Evolutionary conservation across 345 rosid species (phyloP).

Genomic region (Raphanus sativus): DNA sequence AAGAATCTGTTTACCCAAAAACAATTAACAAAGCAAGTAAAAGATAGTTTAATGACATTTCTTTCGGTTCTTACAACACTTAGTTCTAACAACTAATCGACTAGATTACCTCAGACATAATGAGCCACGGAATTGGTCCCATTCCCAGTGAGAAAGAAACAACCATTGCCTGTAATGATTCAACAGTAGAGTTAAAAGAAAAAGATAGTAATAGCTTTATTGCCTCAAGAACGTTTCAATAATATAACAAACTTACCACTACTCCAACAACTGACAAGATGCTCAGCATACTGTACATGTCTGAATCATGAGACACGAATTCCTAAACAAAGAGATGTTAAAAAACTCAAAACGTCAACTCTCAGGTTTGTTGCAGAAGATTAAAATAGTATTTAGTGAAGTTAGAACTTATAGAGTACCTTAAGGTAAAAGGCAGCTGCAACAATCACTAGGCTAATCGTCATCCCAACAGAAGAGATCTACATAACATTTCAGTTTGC

Average conservation of each 20-base stretch:
- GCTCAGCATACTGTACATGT: constrained; percentile 54
- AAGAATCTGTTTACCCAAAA: constrained; percentile 64
- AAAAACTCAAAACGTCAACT: constrained; percentile 2
- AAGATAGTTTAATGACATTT: background rate
- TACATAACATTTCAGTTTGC: constrained; percentile 27
- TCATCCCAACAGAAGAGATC: constrained; percentile 83
- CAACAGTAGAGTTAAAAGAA: constrained; percentile 8
- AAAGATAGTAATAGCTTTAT: background rate
- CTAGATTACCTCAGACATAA: constrained; percentile 90
- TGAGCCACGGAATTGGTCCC: constrained; percentile 96
- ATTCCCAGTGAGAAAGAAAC: constrained; percentile 79
- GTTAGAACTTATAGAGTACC: constrained; percentile 41
- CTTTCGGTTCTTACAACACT: background rate
- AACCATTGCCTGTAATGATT: constrained; percentile 66
- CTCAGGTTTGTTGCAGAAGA: background rate
- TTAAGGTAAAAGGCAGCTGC: constrained; percentile 66
- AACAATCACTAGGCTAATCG: constrained; percentile 72
- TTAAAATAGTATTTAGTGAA: background rate
- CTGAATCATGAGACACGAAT: constrained; percentile 53
- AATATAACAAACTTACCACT: constrained; percentile 57
- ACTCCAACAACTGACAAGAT: constrained; percentile 84
- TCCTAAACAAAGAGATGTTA: constrained; percentile 47
- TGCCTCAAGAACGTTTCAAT: constrained; percentile 10
- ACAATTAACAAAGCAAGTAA: constrained; percentile 8
- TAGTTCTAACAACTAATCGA: background rate